phyloP scores from a whole-genome alignment of 1,284 basidiomycete species.

The Rhodotorula sp. region DNA sequence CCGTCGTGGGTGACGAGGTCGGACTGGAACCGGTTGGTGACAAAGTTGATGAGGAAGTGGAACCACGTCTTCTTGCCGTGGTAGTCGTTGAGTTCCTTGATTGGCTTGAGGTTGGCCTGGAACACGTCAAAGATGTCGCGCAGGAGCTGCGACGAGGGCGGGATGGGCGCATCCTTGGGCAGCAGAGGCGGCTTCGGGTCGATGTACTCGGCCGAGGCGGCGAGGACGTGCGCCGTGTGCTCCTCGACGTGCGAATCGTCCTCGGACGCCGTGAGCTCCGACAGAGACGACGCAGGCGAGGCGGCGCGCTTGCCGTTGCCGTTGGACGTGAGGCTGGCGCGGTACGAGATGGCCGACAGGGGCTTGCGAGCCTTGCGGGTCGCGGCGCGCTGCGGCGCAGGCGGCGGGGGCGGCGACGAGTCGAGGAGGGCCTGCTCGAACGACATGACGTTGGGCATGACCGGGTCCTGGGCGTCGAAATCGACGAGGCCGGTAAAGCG shows the following conservation, averaged over 20 bases:
- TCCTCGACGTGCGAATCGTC: neutral
- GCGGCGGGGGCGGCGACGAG: conserved; percentile 17
- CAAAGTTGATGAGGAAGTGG: conserved; percentile 37
- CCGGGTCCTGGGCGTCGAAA: neutral
- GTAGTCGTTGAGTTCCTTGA: conserved; percentile 28
- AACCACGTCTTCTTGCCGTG: conserved; percentile 39
- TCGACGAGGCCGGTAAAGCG: conserved; percentile 34
- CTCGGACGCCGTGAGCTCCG: conserved; percentile 6
- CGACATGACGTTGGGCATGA: conserved; percentile 21
- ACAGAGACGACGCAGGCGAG: conserved; percentile 11
- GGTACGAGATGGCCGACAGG: neutral
- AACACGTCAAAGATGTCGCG: conserved; percentile 18
- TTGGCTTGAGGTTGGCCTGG: conserved; percentile 10
- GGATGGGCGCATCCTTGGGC: neutral
- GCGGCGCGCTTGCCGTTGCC: conserved; percentile 5
- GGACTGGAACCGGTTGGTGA: conserved; percentile 14
- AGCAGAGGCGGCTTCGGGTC: conserved; percentile 9
- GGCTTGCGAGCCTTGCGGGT: conserved; percentile 1
- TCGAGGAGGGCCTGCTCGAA: conserved; percentile 36
- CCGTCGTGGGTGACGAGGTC: conserved; percentile 12
- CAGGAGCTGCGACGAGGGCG: conserved; percentile 10
- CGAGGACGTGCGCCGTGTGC: neutral
- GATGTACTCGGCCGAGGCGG: conserved; percentile 6
- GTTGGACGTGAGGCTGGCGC: neutral
- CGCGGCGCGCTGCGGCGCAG: neutral